These are phyloP conservation scores for Starmerella gropengiesseri DNA, from an alignment of 805 yeast genomes.

Conservation along the genomic window DNA sequence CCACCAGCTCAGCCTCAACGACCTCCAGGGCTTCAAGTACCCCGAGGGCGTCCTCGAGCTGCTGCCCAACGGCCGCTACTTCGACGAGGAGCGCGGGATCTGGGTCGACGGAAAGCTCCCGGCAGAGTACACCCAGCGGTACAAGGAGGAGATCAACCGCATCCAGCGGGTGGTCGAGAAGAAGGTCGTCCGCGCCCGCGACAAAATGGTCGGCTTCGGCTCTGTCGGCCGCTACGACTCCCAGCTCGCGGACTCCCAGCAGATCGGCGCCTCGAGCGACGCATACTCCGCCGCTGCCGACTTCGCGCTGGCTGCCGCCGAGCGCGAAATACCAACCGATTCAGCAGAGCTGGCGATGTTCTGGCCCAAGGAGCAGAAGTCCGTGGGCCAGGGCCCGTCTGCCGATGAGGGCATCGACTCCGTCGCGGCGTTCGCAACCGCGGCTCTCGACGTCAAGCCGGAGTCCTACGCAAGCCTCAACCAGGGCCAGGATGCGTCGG, in stretches of 20 bases:
- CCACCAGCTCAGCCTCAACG: slow-evolving; percentile 12
- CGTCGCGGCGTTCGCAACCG: slow-evolving; percentile 1
- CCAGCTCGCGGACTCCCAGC: background rate
- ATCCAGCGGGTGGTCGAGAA: slow-evolving; percentile 12
- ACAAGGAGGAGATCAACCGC: slow-evolving; percentile 17
- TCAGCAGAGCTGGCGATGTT: background rate
- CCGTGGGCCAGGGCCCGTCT: background rate
- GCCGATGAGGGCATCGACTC: background rate
- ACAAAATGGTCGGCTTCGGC: slow-evolving; percentile 1
- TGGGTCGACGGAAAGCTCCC: slow-evolving; percentile 20
- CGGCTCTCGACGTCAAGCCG: background rate
- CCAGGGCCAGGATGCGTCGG: background rate
- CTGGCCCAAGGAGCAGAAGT: slow-evolving; percentile 2
- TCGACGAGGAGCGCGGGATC: slow-evolving; percentile 17
- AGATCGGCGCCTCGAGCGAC: background rate
- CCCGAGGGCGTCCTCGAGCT: slow-evolving; percentile 16
- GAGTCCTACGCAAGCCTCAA: background rate
- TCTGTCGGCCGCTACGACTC: background rate
- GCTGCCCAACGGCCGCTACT: slow-evolving; percentile 17
- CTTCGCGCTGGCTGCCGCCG: slow-evolving; percentile 7
- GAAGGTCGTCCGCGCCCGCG: slow-evolving; percentile 13
- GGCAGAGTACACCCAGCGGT: slow-evolving; percentile 9
- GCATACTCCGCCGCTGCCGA: slow-evolving; percentile 6
- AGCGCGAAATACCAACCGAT: background rate
- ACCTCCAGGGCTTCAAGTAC: slow-evolving; percentile 17